Base-by-base conservation (phyloP, 2,329 filamentous ascomycete genomes). In the Phaeosphaeria sp. region DNA sequence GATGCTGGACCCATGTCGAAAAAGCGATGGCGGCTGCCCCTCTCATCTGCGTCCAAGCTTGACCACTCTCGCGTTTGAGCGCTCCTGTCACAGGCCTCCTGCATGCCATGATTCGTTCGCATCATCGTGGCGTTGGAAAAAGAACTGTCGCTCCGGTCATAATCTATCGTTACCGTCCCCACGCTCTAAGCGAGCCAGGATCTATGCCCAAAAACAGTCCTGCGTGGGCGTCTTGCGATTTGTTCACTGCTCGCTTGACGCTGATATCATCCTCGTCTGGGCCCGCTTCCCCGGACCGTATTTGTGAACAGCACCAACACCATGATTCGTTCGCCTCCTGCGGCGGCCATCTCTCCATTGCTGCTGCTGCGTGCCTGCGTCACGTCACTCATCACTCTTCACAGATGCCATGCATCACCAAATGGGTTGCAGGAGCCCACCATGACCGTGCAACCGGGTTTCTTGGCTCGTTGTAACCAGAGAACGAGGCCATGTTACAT, bases 401-500 rank as follows among this genome's bases (percentile, higher is more conserved):
- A 42, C 39, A 54, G 51, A 59, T 67, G 56, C 59, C 62, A 54
- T 60, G 64, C 56, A 64, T 56, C 61, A 54, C 50, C 23, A 51
- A 49, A 49, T 52, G 55, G 62, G 62, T 50, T 66, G 66, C 57
- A 52, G 56, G 60, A 59, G 63, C 51, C 62, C 65, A 64, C 61
- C 58, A 67, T 59, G 61, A 66, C 71, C 68, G 63, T 58, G 56
- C 68, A 59, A 61, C 69, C 70, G 70, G 66, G 66, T 65, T 62
- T 63, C 62, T 70, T 67, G 67, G 67, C 64, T 64, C 48, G 62
- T 67, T 70, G 69, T 64, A 69, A 58, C 54, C 44, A 67, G 64
- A 73, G 69, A 73, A 73, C 66, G 71, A 73, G 69, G 69, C 69
- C 66, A 73, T 61, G 72, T 73, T 74, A 74, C 73, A 71, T 75